Percentiles rank a stretch among this genome's conserved stretches.
Conservation (phyloP, 805 yeast species). For the Lachancea sp. region DNA sequence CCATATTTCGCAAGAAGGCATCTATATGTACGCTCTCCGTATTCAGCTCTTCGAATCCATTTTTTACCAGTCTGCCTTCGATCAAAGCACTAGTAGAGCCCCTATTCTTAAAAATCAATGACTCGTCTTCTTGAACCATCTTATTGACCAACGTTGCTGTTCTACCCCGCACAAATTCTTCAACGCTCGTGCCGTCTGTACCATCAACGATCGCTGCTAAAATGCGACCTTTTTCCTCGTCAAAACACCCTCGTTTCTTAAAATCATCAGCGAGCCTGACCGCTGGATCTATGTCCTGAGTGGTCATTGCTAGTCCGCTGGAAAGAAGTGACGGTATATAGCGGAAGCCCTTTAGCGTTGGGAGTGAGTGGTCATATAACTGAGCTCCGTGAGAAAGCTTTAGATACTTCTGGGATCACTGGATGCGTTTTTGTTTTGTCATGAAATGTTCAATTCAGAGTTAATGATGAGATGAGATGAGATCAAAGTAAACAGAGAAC, state of each 20-base stretch:
- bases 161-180: constrained; percentile 17
- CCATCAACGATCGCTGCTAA: constrained; percentile 12
- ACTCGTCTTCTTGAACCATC: constrained; percentile 27
- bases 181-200: constrained; percentile 7
- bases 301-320: background rate
- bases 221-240: constrained; percentile 25
- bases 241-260: constrained; percentile 31
- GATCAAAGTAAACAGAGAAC: background rate
- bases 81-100: constrained; percentile 31
- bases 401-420: background rate
- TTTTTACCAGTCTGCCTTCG: constrained; percentile 29
- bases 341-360: too few species aligned
- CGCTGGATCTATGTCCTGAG: constrained; percentile 18
- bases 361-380: too few species aligned
- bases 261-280: constrained; percentile 25
- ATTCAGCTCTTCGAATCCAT: constrained; percentile 20
- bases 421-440: background rate
- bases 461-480: background rate
- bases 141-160: constrained; percentile 21
- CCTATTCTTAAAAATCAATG: constrained; percentile 29
- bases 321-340: background rate
- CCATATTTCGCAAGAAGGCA: constrained; percentile 12
- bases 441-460: background rate
- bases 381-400: too few species aligned
- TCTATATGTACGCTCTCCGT: constrained; percentile 19